Percentiles rank a stretch among this genome's conserved stretches.
Conservation (phyloP, 108 stramenopile species). For the Cylindrotheca closterium region DNA sequence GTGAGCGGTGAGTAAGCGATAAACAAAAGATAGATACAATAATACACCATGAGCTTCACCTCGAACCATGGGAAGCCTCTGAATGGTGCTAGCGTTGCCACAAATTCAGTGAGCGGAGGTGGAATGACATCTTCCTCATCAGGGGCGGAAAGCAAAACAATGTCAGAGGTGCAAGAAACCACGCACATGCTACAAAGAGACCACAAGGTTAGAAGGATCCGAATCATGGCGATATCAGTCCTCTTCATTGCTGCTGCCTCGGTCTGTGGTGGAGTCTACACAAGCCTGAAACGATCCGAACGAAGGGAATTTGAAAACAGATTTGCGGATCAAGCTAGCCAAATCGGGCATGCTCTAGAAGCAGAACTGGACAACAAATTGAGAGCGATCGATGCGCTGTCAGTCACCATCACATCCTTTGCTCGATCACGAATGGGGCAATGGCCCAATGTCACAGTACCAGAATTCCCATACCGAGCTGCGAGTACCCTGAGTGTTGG, state of each 20-base stretch:
- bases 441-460: background rate
- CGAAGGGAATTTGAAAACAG: background rate
- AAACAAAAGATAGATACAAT: too few species aligned
- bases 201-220: background rate
- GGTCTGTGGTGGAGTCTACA: background rate
- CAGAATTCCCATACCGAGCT: background rate
- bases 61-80: too few species aligned
- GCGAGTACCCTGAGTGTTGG: background rate
- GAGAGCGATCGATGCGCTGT: background rate
- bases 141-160: background rate
- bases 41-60: too few species aligned
- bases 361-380: background rate
- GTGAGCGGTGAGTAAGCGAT: too few species aligned
- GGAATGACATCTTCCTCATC: too few species aligned
- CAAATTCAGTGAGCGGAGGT: too few species aligned
- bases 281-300: background rate
- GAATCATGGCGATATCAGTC: background rate
- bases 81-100: too few species aligned
- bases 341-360: background rate
- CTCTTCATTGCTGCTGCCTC: background rate
- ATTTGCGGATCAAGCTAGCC: background rate
- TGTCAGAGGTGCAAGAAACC: background rate
- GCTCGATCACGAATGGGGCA: background rate
- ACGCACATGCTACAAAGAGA: background rate
- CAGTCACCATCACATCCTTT: background rate